These are phyloP conservation scores for Ligustrum vulgare DNA, from an alignment of 257 asterid species.

Conservation along the genomic window DNA sequence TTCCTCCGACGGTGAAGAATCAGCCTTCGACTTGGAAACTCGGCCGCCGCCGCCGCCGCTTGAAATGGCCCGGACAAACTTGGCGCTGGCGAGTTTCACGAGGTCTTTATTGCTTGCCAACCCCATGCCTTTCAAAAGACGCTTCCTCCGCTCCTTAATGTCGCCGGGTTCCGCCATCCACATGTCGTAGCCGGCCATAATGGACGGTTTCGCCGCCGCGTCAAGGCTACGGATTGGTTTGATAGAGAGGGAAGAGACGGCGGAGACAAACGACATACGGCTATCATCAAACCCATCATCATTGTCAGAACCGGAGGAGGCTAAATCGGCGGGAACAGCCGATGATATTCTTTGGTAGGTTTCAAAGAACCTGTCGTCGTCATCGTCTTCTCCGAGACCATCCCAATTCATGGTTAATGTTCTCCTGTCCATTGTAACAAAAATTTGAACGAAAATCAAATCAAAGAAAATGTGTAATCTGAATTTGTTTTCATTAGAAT, in stretches of 20 bases:
- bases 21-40: constrained; percentile 23
- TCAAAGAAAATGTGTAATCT: not conserved
- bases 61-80: constrained; percentile 43
- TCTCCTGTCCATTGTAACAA: constrained; percentile 66
- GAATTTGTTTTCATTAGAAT: not conserved
- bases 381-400: constrained; percentile 58
- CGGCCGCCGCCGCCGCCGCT: not conserved
- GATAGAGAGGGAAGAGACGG: constrained; percentile 45
- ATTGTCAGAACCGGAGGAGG: constrained; percentile 54
- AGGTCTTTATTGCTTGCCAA: constrained; percentile 72
- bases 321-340: constrained; percentile 47
- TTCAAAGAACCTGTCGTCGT: constrained; percentile 78
- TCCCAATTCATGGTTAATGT: constrained; percentile 92
- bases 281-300: constrained; percentile 64
- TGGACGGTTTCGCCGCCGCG: constrained; percentile 17
- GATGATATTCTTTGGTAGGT: constrained; percentile 56
- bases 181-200: constrained; percentile 58
- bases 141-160: constrained; percentile 73
- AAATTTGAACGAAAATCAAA: constrained; percentile 10
- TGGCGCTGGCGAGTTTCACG: constrained; percentile 51
- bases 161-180: constrained; percentile 97
- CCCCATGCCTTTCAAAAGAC: constrained; percentile 92
- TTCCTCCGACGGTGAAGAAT: constrained; percentile 28
- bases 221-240: constrained; percentile 26
- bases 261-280: constrained; percentile 68